Percentiles rank a stretch among this genome's conserved stretches.
phyloP scores from a whole-genome alignment of 805 yeast species.

The Kodamaea laetipori region DNA sequence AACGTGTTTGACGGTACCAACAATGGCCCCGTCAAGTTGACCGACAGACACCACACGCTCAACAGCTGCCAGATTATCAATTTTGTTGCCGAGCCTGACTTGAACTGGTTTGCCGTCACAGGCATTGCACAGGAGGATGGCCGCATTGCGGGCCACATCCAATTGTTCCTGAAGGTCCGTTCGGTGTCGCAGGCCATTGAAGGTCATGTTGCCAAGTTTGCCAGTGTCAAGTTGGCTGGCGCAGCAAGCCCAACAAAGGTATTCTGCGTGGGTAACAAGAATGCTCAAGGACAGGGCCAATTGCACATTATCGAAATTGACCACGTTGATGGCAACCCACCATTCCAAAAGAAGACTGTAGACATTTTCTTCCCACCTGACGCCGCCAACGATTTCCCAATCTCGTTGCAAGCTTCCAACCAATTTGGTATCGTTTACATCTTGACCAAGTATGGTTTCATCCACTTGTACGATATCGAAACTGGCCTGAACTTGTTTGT shows the following conservation, averaged over 20 bases:
- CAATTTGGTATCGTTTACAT: slow-evolving; percentile 85
- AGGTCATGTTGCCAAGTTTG: slow-evolving; percentile 94
- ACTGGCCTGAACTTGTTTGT: slow-evolving; percentile 90
- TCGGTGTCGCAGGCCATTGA: slow-evolving; percentile 95
- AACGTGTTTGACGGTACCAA: slow-evolving; percentile 78
- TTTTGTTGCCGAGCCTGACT: slow-evolving; percentile 75
- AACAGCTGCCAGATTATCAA: slow-evolving; percentile 86
- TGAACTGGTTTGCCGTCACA: slow-evolving; percentile 91
- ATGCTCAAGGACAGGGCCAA: slow-evolving; percentile 67
- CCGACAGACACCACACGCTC: slow-evolving; percentile 81
- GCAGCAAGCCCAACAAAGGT: slow-evolving; percentile 76
- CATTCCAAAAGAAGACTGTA: slow-evolving; percentile 82
- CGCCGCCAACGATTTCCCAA: slow-evolving; percentile 95
- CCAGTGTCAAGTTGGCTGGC: slow-evolving; percentile 71
- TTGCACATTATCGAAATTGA: slow-evolving; percentile 95
- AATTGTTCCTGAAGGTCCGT: slow-evolving; percentile 83
- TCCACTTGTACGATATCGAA: slow-evolving; percentile 92
- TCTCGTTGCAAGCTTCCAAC: slow-evolving; percentile 82
- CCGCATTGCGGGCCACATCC: slow-evolving; percentile 94
- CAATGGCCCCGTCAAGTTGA: slow-evolving; percentile 75
- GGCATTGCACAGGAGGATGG: slow-evolving; percentile 95
- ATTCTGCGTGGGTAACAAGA: slow-evolving; percentile 90
- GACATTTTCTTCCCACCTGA: slow-evolving; percentile 97
- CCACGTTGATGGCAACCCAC: slow-evolving; percentile 83
- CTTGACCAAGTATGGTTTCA: slow-evolving; percentile 93